Evolutionary conservation across 2,329 filamentous ascomycete species (phyloP).

Genomic region (Fusarium bactridioides): DNA sequence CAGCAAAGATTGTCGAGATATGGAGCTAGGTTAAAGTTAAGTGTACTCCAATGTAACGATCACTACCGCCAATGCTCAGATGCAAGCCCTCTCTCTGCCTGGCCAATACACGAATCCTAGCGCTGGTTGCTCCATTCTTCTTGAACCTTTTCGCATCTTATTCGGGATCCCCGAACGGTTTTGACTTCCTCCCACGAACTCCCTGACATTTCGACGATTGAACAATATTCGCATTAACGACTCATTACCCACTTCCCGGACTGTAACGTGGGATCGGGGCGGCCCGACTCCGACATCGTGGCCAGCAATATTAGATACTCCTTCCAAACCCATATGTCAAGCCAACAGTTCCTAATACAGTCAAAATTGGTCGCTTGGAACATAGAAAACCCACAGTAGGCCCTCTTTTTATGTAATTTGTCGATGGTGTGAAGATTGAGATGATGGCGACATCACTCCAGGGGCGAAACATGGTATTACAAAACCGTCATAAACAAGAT

Average conservation of each 20-base stretch:
- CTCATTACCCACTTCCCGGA: background rate
- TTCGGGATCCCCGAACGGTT: background rate
- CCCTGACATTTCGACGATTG: background rate
- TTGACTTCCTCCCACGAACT: background rate
- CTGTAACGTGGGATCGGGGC: background rate
- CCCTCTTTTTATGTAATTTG: background rate
- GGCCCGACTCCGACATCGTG: background rate
- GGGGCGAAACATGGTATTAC: background rate
- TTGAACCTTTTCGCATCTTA: background rate
- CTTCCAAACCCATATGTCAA: background rate
- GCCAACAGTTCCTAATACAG: background rate
- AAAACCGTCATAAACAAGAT: background rate
- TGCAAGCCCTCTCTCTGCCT: background rate
- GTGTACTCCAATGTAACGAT: background rate
- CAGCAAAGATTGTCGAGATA: background rate
- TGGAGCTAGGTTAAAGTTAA: background rate
- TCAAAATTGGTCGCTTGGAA: background rate
- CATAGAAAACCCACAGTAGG: background rate
- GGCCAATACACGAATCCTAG: background rate
- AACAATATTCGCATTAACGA: background rate
- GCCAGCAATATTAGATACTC: background rate
- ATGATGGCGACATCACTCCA: background rate
- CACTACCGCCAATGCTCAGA: background rate
- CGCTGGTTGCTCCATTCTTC: background rate
- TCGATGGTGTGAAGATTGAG: background rate